Evolutionary conservation across 768 basidiomycete genomes (phyloP).

Genomic region (Nevesoporus exiguus): DNA sequence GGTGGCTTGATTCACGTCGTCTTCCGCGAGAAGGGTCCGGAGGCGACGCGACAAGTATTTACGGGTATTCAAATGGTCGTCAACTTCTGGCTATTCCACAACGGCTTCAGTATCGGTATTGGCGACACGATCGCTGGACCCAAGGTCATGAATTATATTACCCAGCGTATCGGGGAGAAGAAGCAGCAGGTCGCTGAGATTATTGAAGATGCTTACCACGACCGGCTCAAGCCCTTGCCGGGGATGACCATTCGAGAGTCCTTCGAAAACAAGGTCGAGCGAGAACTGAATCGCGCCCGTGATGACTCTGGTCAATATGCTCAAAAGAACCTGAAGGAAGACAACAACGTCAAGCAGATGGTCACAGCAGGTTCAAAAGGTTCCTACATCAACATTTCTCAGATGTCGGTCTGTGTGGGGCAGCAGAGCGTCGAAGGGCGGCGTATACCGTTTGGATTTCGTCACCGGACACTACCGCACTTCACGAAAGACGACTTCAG

Average conservation of each 20-base stretch:
- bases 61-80: constrained; percentile 93
- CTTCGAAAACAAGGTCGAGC: constrained; percentile 90
- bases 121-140: constrained; percentile 96
- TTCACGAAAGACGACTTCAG: constrained; percentile 99
- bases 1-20: constrained; percentile 95
- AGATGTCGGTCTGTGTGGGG: constrained; percentile 99
- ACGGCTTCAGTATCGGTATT: constrained; percentile 98
- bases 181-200: constrained; percentile 77
- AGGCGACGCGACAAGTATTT: constrained; percentile 85
- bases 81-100: constrained; percentile 98
- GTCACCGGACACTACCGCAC: constrained; percentile 92
- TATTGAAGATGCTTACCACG: constrained; percentile 81
- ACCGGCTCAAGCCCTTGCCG: constrained; percentile 83
- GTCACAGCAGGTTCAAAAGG: constrained; percentile 98
- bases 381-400: constrained; percentile 99
- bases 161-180: constrained; percentile 72
- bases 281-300: constrained; percentile 90
- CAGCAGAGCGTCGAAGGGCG: constrained; percentile 98
- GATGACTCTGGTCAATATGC: constrained; percentile 94
- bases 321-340: constrained; percentile 96
- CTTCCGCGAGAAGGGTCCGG: constrained; percentile 96
- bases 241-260: constrained; percentile 99
- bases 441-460: constrained; percentile 97
- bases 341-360: constrained; percentile 99
- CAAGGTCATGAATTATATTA: constrained; percentile 84